Base-by-base conservation (phyloP, 306 rosid genomes). In the Astragalus glycyphyllos region DNA sequence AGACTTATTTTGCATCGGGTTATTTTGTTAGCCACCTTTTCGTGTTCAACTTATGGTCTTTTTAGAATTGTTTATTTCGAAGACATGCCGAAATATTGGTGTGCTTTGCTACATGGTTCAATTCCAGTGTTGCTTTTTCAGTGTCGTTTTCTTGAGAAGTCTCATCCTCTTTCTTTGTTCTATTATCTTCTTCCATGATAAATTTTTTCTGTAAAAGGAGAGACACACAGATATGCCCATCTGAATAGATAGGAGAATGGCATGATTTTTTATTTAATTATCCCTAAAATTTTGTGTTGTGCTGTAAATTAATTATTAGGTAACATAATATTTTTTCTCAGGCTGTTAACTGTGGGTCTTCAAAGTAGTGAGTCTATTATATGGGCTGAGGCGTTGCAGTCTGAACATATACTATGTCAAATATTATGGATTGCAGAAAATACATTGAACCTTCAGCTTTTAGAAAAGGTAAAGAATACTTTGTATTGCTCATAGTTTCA, bases 381-480 rank as follows among this genome's bases (percentile, higher is more conserved):
- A 3, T 94, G 97, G 98, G 88, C 84, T 5, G 79, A 77, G 77
- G 95, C 87, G 44, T 76, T 94, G 85, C 84, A 80, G 56, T 77
- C 88, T 11, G 98, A 94, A 78, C 77, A 77, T 41, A 40, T 79
- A 69, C 82, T 87, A 31, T 41, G 82, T 74, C 97, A 77, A 44
- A 79, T 87, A 71, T 78, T 94, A 61, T 94, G 98, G 98, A 77
- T 94, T 53, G 84, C 81, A 8, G 98, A 94, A 86, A 90, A 94
- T 82, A 89, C 94, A 16, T 73, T 94, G 66, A 89, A 87, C 74
- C 79, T 60, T 66, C 94, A 81, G 72, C 98, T 94, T 79, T 79
- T 89, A 14, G 97, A 90, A 78, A 94, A 93, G 98, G 98, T 93
- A 69, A 11, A 44, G 34, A 41, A 73, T 26, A 69, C 17, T 50